Percentiles rank a stretch among this genome's conserved stretches.
These are phyloP conservation scores for Clavaria fumosa DNA, from an alignment of 768 basidiomycete genomes.

Conservation along the genomic window DNA sequence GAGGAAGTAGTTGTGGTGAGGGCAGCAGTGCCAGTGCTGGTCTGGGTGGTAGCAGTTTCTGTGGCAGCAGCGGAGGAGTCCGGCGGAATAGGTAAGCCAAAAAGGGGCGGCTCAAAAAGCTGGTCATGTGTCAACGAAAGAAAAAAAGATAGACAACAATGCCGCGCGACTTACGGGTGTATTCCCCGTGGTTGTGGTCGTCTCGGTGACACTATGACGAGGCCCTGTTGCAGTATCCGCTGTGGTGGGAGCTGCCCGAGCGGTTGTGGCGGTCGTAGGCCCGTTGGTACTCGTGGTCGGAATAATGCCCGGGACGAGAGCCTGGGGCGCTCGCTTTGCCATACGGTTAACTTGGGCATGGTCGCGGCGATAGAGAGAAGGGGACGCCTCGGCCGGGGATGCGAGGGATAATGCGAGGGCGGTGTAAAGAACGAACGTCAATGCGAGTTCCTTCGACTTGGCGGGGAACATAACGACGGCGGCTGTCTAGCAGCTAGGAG, in stretches of 20 bases:
- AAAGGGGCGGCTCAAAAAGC: conserved; percentile 8
- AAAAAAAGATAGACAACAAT: too few species aligned
- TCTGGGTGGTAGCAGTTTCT: conserved; percentile 3
- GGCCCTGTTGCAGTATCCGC: conserved; percentile 5
- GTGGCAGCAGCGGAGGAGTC: conserved; percentile 7
- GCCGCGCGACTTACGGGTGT: too few species aligned
- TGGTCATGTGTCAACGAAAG: too few species aligned
- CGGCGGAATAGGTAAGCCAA: conserved; percentile 3
- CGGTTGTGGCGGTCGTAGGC: conserved; percentile 2
- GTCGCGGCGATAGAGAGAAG: conserved; percentile 30
- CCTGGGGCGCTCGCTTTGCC: conserved; percentile 35
- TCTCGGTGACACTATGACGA: background rate
- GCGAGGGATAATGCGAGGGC: conserved; percentile 32
- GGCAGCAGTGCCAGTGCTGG: background rate
- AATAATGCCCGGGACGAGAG: conserved; percentile 8
- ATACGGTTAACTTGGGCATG: conserved; percentile 48
- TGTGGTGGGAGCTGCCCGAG: conserved; percentile 9
- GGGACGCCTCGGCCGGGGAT: conserved; percentile 31
- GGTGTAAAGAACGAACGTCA: conserved; percentile 51
- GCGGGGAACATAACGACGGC: conserved; percentile 32
- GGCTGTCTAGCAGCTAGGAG: background rate
- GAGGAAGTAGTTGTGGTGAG: conserved; percentile 4
- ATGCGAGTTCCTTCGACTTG: conserved; percentile 28
- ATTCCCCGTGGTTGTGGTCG: background rate
- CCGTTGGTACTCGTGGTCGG: conserved; percentile 8